phyloP scores from a whole-genome alignment of 345 rosid species.

The Lumnitzera littorea region DNA sequence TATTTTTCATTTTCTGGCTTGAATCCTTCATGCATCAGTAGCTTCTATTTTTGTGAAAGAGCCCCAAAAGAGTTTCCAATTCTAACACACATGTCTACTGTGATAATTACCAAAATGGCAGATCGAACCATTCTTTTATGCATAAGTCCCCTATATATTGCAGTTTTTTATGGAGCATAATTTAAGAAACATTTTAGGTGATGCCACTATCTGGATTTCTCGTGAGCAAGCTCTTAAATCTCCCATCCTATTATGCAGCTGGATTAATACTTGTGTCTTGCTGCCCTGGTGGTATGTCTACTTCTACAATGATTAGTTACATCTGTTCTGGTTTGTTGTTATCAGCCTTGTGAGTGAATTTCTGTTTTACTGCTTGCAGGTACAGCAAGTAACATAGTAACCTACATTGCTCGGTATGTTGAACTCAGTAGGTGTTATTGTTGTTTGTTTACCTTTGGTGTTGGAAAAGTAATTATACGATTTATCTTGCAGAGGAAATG shows the following conservation, averaged over 20 bases:
- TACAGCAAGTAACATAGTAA: constrained; percentile 90
- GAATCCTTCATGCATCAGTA: too few relatives aligned
- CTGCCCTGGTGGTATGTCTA: constrained; percentile 81
- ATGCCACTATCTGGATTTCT: constrained; percentile 85
- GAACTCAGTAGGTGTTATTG: constrained; percentile 2
- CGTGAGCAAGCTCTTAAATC: constrained; percentile 69
- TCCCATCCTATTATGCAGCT: constrained; percentile 86
- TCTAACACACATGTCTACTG: too few relatives aligned
- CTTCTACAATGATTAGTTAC: background rate
- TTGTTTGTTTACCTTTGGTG: background rate
- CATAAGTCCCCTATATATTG: background rate
- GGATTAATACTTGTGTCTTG: constrained; percentile 90
- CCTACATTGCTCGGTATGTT: constrained; percentile 68
- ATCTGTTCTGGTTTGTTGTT: too few relatives aligned
- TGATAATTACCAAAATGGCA: too few relatives aligned
- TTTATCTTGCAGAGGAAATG: constrained; percentile 60
- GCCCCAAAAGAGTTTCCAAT: too few relatives aligned
- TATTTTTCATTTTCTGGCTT: too few relatives aligned
- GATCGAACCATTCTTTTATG: background rate
- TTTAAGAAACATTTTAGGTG: constrained; percentile 36
- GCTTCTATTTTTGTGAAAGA: too few relatives aligned
- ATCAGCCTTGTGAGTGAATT: constrained; percentile 2
- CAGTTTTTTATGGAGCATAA: background rate
- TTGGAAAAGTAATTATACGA: constrained; percentile 8
- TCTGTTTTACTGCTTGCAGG: constrained; percentile 40